Conservation (phyloP, 148 eudicot species). For the Nepenthes mirabilis region DNA sequence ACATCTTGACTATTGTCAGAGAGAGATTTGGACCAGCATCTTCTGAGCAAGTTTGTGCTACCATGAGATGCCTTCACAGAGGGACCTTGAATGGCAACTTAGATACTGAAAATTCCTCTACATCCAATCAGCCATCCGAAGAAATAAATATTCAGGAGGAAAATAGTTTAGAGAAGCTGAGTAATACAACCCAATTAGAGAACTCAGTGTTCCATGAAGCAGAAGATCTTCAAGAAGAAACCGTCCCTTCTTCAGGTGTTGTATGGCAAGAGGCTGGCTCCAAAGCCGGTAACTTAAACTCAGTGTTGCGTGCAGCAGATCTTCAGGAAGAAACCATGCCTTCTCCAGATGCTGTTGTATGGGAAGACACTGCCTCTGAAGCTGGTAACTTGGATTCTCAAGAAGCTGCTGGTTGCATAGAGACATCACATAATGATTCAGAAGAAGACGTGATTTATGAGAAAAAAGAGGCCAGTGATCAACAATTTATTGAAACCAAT, state of each 20-base stretch:
- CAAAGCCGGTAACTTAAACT: not conserved
- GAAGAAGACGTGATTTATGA: slow-evolving; percentile 16
- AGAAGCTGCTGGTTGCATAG: not conserved
- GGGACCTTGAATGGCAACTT: not conserved
- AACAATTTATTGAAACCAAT: slow-evolving; percentile 14
- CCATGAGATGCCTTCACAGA: not conserved
- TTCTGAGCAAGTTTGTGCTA: slow-evolving; percentile 7
- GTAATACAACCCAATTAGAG: not conserved
- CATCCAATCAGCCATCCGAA: not conserved
- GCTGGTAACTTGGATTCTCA: not conserved
- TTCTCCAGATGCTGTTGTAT: not conserved
- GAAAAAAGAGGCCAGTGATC: slow-evolving; percentile 10
- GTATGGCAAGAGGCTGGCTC: not conserved
- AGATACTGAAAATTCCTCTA: not conserved
- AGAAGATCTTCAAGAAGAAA: slow-evolving; percentile 8
- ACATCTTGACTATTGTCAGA: slow-evolving; percentile 16
- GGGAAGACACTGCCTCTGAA: not conserved
- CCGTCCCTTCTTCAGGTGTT: not conserved
- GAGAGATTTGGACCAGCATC: slow-evolving; percentile 18
- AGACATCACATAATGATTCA: not conserved
- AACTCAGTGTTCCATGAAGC: not conserved
- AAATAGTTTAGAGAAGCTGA: not conserved
- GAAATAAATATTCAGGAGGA: not conserved
- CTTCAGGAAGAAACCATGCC: slow-evolving; percentile 8
- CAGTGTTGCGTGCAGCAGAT: not conserved